Conservation (phyloP, 495 filamentous ascomycete species). For the Darksidea phi region DNA sequence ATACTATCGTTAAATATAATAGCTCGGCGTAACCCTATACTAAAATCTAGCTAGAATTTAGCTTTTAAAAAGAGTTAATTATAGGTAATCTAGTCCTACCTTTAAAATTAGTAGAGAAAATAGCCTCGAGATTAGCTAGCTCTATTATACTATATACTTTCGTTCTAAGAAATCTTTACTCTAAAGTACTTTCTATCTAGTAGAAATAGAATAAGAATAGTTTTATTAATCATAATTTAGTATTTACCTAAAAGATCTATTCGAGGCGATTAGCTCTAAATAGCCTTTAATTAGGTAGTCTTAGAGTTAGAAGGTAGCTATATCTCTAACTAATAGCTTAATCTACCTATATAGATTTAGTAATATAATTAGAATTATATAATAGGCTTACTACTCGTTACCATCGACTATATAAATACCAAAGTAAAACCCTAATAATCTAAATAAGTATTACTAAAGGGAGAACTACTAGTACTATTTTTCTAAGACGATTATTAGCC, state of each 20-base stretch:
- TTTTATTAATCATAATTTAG: constrained; percentile 10
- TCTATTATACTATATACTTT: constrained; percentile 3
- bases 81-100: not conserved
- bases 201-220: constrained; percentile 17
- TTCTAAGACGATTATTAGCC: too few relatives aligned
- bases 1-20: constrained; percentile 54
- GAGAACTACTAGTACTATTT: too few relatives aligned
- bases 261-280: constrained; percentile 46
- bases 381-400: too few relatives aligned
- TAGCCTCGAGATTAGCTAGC: constrained; percentile 2
- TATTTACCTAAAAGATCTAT: constrained; percentile 34
- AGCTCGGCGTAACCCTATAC: constrained; percentile 34
- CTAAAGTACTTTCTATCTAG: constrained; percentile 1
- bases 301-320: constrained; percentile 42
- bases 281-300: constrained; percentile 44
- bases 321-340: constrained; percentile 22
- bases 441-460: too few relatives aligned
- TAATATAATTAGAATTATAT: too few relatives aligned
- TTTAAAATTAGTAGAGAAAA: constrained; percentile 10
- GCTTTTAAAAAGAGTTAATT: not conserved
- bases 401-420: too few relatives aligned
- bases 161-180: constrained; percentile 6
- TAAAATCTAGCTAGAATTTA: not conserved
- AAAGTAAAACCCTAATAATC: too few relatives aligned
- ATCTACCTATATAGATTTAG: not conserved